Evolutionary conservation across 2,329 filamentous ascomycete species (phyloP).

Genomic region (Dactylellina drechsleri): DNA sequence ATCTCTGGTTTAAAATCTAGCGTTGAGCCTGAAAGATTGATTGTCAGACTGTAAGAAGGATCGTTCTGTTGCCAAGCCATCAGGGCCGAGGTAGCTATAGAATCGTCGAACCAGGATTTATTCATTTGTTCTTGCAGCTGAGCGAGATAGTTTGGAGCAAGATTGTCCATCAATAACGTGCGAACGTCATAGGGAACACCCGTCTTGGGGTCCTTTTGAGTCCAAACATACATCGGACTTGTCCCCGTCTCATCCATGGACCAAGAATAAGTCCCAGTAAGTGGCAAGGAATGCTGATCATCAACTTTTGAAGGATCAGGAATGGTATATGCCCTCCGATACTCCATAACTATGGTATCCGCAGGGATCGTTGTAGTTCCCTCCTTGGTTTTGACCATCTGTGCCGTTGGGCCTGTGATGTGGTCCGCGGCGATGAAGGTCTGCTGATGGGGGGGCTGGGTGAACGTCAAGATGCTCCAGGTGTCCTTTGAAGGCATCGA

Average conservation of each 20-base stretch:
- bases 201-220: conserved; percentile 1
- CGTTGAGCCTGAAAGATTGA: conserved; percentile 4
- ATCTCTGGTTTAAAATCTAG: conserved; percentile 1
- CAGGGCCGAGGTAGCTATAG: conserved; percentile 3
- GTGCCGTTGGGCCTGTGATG: conserved; percentile 9
- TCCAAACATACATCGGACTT: conserved; percentile 6
- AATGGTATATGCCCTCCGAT: conserved; percentile 2
- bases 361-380: conserved; percentile 2
- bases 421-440: conserved; percentile 58
- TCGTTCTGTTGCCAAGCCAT: conserved; percentile 9
- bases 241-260: neutral
- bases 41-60: conserved; percentile 7
- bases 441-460: conserved; percentile 63
- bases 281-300: neutral
- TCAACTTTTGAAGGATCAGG: conserved; percentile 1
- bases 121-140: conserved; percentile 1
- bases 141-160: conserved; percentile 1
- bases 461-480: conserved; percentile 59
- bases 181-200: neutral
- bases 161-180: conserved; percentile 5
- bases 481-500: conserved; percentile 52
- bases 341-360: conserved; percentile 8
- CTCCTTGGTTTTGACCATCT: neutral
- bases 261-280: conserved; percentile 4
- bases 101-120: conserved; percentile 1